phyloP scores from a whole-genome alignment of 1,284 basidiomycete genomes.

The Gymnopus androsaceus region DNA sequence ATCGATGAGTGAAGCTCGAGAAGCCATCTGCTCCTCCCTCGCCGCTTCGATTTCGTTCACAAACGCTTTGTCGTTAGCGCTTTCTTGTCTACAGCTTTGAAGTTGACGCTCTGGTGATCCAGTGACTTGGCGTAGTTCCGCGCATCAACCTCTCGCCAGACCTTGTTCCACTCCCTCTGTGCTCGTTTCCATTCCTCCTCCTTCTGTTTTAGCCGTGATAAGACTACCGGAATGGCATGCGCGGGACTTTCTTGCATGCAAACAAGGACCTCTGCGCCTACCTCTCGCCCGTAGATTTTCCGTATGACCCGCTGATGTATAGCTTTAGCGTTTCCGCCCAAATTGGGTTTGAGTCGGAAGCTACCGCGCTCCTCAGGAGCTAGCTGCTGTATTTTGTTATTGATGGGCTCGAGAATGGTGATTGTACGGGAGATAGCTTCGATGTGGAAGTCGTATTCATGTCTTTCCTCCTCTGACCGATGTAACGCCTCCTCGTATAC shows the following conservation, averaged over 20 bases:
- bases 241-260: slow-evolving; percentile 94
- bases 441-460: slow-evolving; percentile 99
- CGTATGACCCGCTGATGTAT: slow-evolving; percentile 95
- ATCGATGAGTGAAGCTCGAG: slow-evolving; percentile 76
- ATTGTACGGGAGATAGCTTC: slow-evolving; percentile 97
- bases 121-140: slow-evolving; percentile 92
- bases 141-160: slow-evolving; percentile 96
- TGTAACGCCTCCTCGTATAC: slow-evolving; percentile 97
- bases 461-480: slow-evolving; percentile 95
- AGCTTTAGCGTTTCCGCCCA: slow-evolving; percentile 88
- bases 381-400: slow-evolving; percentile 85
- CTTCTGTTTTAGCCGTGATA: slow-evolving; percentile 92
- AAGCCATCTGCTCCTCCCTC: slow-evolving; percentile 83
- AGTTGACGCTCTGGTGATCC: slow-evolving; percentile 91
- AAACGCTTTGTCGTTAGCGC: slow-evolving; percentile 82
- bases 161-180: slow-evolving; percentile 98
- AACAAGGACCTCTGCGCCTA: slow-evolving; percentile 86
- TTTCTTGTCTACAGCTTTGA: slow-evolving; percentile 94
- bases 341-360: slow-evolving; percentile 90
- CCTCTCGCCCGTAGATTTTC: slow-evolving; percentile 92
- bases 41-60: slow-evolving; percentile 89
- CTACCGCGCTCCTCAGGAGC: slow-evolving; percentile 77
- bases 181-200: slow-evolving; percentile 99
- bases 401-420: slow-evolving; percentile 88
- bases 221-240: slow-evolving; percentile 90